Evolutionary conservation across 495 filamentous ascomycete genomes (phyloP), one percentile per base, ranked within the genome.

Genomic region (Evansstolkia leycettana): DNA sequence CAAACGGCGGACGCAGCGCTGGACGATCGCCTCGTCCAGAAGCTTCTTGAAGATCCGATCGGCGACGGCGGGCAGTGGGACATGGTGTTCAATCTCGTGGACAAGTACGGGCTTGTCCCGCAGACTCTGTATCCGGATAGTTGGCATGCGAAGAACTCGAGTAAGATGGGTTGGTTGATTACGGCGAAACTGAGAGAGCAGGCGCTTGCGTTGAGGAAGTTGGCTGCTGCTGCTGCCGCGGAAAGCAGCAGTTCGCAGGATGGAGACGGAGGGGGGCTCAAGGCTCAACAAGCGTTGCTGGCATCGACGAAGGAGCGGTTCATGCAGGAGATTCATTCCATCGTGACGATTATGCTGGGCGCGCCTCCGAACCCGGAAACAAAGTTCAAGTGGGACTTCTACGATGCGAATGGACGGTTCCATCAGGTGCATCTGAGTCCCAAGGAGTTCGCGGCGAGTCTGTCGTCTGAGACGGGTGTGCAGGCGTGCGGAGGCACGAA

Each of bases 61-160:
- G 68, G 65, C 11, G 85, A 94, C 52, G 85, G 86, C 30, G 86
- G 86, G 1, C 85, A 93, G 47, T 94, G 82, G 83, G 85, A 93
- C 54, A 92, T 93, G 84, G 76, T 84, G 13, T 82, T 78, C 28
- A 93, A 90, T 42, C 60, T 93, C 10, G 82, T 90, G 12, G 47
- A 72, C 32, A 93, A 93, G 60, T 93, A 90, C 42, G 85, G 85
- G 16, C 68, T 92, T 30, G 65, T 89, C 1, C 85, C 85, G 18
- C 82, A 90, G 52, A 54, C 61, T 0, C 56, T 92, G 3, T 92
- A 88, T 42, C 84, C 85, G 0, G 85, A 94, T 49, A 70, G 66
- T 27, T 86, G 67, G 63, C 83, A 82, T 42, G 82, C 85, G 5
- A 70, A 70, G 61, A 73, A 75, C 35, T 82, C 78, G 34, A 48